These are phyloP conservation scores for Paraphaeosphaeria sporulosa DNA, from an alignment of 2,329 filamentous ascomycete species.

Conservation along the genomic window DNA sequence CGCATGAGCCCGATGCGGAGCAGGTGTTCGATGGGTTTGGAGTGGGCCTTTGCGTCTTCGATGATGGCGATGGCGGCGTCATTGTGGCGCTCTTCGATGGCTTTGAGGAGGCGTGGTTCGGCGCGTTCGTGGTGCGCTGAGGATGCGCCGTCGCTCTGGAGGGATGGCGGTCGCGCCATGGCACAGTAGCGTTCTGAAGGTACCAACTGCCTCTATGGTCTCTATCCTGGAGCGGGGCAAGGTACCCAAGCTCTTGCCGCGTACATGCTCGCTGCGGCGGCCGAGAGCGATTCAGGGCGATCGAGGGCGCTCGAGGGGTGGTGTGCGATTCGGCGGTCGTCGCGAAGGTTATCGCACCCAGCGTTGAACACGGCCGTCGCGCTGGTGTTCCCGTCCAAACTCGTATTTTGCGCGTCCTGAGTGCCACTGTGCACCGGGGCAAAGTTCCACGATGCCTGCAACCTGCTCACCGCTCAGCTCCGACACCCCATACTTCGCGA, in stretches of 20 bases:
- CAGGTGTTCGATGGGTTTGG: conserved; percentile 43
- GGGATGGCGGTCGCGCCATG: conserved; percentile 47
- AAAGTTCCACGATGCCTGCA: neutral
- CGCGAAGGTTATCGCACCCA: neutral
- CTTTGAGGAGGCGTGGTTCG: conserved; percentile 46
- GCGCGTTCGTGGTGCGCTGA: conserved; percentile 36
- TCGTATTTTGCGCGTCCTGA: neutral
- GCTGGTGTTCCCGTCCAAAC: neutral
- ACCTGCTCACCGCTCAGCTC: neutral
- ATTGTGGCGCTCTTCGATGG: conserved; percentile 42
- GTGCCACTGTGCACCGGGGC: neutral
- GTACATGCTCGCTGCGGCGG: conserved; percentile 16
- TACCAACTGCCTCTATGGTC: conserved; percentile 11
- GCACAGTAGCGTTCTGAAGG: neutral
- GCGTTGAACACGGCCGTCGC: neutral
- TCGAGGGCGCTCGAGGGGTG: too few species aligned
- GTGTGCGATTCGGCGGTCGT: neutral
- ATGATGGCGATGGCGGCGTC: conserved; percentile 45
- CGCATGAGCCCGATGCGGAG: conserved; percentile 47
- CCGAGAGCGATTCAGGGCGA: neutral
- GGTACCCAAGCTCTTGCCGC: neutral
- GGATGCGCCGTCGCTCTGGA: conserved; percentile 45
- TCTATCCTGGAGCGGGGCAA: conserved; percentile 12
- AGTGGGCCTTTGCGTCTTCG: conserved; percentile 41
- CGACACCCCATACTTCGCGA: neutral